Conservation (phyloP, 306 rosid species). For the Dalbergia cochinchinensis region DNA sequence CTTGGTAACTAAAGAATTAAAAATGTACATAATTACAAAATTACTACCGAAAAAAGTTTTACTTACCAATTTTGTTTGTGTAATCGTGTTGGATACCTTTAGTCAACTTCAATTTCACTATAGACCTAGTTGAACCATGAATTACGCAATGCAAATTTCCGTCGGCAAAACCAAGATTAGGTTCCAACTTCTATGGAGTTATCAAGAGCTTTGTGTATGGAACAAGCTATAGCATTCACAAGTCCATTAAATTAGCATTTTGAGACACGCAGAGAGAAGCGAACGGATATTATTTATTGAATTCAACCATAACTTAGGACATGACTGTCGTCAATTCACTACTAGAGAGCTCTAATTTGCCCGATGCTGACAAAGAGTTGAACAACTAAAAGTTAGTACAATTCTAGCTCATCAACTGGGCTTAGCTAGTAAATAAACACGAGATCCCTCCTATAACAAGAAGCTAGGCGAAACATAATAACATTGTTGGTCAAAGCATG, state of each 20-base stretch:
- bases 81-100: too few relatives aligned
- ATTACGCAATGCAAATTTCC: not conserved
- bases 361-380: not conserved
- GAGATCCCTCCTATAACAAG: not conserved
- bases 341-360: conserved; percentile 18
- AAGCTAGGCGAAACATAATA: conserved; percentile 16
- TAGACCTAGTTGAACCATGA: too few relatives aligned
- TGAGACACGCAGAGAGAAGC: not conserved
- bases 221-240: conserved; percentile 14
- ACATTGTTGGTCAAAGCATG: conserved; percentile 77
- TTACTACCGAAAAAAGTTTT: too few relatives aligned
- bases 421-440: not conserved
- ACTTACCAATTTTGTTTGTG: too few relatives aligned
- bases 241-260: conserved; percentile 26
- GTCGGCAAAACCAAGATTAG: not conserved
- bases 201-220: not conserved
- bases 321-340: conserved; percentile 14
- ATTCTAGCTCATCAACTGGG: not conserved
- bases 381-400: not conserved
- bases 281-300: conserved; percentile 23
- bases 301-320: conserved; percentile 46
- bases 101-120: too few relatives aligned
- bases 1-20: too few relatives aligned
- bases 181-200: not conserved
- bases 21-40: too few relatives aligned